Base-by-base conservation (phyloP, 2,329 filamentous ascomycete species). In the Neodidymelliopsis sp. region DNA sequence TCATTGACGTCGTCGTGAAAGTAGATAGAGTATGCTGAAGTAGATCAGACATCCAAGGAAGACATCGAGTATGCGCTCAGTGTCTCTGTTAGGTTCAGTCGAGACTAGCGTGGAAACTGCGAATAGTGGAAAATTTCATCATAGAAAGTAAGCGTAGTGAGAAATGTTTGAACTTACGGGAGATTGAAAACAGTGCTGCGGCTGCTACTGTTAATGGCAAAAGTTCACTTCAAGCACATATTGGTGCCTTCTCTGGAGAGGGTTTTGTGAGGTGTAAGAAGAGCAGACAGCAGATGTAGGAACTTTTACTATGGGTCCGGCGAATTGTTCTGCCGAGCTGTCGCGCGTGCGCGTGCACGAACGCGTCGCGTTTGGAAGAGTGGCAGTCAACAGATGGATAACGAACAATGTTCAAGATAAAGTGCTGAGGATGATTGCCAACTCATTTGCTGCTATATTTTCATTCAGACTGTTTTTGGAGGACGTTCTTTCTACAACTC, bases 31-130 rank as follows among this genome's bases (percentile, higher is more conserved):
- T 23, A 11, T 37, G 12, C 13, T 19, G 8, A 36, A 9, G 2
- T 6, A 46, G 11, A 53, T 53, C 49, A 53, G 49, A 53, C 49
- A 53, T 53, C 49, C 49, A 53, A 53, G 49, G 49, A 53, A 53
- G 44, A 44, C 42, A 46, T 52, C 43, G 40, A 37, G 42, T 43
- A 45, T 45, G 30, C 49, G 49, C 45, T 52, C 49, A 52, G 42
- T 33, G 42, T 18, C 42, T 52, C 49, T 20, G 43, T 52, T 39
- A 52, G 49, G 49, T 52, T 52, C 49, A 35, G 49, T 52, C 37
- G 49, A 52, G 42, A 47, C 39, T 53, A 47, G 46, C 49, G 49
- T 53, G 49, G 49, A 53, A 53, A 53, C 49, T 53, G 49, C 49
- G 49, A 53, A 53, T 48, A 43, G 35, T 40, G 49, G 39, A 53